Conservation (phyloP, 2,329 filamentous ascomycete genomes). For the Saccharata proteae region DNA sequence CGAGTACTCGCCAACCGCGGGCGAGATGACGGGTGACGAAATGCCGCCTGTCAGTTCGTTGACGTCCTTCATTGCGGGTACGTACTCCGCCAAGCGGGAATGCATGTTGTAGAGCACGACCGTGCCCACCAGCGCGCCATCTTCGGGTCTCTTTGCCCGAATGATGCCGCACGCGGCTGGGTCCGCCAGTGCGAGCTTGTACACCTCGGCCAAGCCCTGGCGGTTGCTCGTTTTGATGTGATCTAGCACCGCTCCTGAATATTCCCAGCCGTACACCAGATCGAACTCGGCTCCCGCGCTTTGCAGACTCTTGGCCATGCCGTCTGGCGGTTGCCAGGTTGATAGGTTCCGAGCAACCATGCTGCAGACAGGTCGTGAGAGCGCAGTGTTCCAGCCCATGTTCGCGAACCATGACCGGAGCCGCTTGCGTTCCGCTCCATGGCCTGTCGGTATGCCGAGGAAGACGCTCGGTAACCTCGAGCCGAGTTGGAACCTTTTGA, state of each 20-base stretch:
- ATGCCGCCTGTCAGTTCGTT: conserved; percentile 59
- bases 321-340: conserved; percentile 64
- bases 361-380: conserved; percentile 53
- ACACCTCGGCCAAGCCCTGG: conserved; percentile 70
- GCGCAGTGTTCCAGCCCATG: conserved; percentile 70
- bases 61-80: conserved; percentile 54
- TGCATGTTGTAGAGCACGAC: conserved; percentile 66
- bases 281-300: conserved; percentile 68
- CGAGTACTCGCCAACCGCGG: conserved; percentile 54
- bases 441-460: conserved; percentile 64
- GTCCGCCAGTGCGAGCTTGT: conserved; percentile 61
- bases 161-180: conserved; percentile 68
- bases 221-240: conserved; percentile 63
- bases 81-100: conserved; percentile 54
- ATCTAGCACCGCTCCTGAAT: conserved; percentile 58
- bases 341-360: conserved; percentile 62
- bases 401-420: conserved; percentile 76
- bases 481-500: conserved; percentile 73
- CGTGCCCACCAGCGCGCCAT: conserved; percentile 60
- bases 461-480: conserved; percentile 75
- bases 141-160: conserved; percentile 59
- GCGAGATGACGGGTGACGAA: conserved; percentile 64
- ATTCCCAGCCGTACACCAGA: conserved; percentile 68
- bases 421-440: conserved; percentile 47
- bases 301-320: conserved; percentile 61